A percentile compares a stretch with the other conserved stretches of the same genome.
These are phyloP conservation scores for Tylopilus sp. DNA, from an alignment of 768 basidiomycete species.

Conservation along the genomic window DNA sequence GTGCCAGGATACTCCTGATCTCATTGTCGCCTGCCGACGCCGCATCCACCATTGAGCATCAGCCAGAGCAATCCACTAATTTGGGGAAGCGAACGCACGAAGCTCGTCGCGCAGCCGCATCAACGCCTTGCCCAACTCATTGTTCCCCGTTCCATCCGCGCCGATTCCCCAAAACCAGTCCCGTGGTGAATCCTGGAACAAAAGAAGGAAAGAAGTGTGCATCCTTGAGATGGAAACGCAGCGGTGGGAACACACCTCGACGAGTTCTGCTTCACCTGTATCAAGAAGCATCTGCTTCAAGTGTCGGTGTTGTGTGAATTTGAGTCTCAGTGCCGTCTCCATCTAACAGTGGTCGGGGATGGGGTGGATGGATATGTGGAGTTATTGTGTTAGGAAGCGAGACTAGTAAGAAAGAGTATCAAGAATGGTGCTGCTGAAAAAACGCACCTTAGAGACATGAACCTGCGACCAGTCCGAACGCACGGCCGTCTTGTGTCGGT, in stretches of 20 bases:
- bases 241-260: slow-evolving; percentile 48
- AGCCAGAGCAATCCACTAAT: too few species aligned
- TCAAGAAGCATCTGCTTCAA: slow-evolving; percentile 56
- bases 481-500: slow-evolving; percentile 60
- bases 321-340: slow-evolving; percentile 59
- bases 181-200: slow-evolving; percentile 58
- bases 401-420: not conserved
- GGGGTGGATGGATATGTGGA: too few species aligned
- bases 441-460: slow-evolving; percentile 56
- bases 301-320: slow-evolving; percentile 66
- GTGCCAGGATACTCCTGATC: not conserved
- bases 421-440: not conserved
- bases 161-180: slow-evolving; percentile 79
- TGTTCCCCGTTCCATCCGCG: slow-evolving; percentile 59
- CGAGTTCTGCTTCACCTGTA: slow-evolving; percentile 61
- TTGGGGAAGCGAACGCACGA: slow-evolving; percentile 26
- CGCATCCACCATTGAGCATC: slow-evolving; percentile 2
- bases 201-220: too few species aligned
- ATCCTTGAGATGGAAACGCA: not conserved
- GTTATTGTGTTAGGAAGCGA: not conserved
- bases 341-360: slow-evolving; percentile 41
- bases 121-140: slow-evolving; percentile 70
- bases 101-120: slow-evolving; percentile 58
- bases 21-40: slow-evolving; percentile 10
- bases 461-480: slow-evolving; percentile 64